Base-by-base conservation (phyloP, 1,284 basidiomycete species). In the Moesziomyces sp. region DNA sequence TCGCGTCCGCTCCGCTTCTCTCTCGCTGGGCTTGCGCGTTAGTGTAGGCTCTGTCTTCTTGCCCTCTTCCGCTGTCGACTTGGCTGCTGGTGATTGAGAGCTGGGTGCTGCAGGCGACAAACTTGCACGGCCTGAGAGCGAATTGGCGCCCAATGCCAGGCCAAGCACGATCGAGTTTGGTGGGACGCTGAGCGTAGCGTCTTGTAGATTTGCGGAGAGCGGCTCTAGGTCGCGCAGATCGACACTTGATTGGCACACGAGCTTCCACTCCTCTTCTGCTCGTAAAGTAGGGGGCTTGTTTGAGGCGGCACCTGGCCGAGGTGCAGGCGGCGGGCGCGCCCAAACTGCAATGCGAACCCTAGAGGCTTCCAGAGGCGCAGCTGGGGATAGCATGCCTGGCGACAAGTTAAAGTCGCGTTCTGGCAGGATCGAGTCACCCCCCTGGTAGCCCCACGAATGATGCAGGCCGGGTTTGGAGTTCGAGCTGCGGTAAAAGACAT, bases 121-220 rank as follows among this genome's bases (percentile, higher is more conserved):
- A 18, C 52, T 65, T 2, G 53, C 54, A 8, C 63, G 58, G 0
- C 62, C 69, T 4, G 62, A 72, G 11, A 72, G 63, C 18, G 62
- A 72, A 34, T 72, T 72, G 43, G 69, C 62, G 7, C 71, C 65
- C 1, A 55, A 55, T 5, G 60, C 60, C 1, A 74, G 66, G 18
- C 71, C 71, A 19, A 74, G 58, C 34, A 74, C 14, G 23, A 74
- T 52, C 10, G 66, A 60, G 28, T 74, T 74, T 47, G 65, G 71
- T 3, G 66, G 46, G 23, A 60, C 52, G 9, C 55, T 24, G 8
- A 58, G 38, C 13, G 26, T 52, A 5, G 57, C 52, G 14, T 66
- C 61, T 24, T 60, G 52, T n/a, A 58, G 43, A 34, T 66, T 60
- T 11, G 61, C 66, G 1, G 66, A 46, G 23, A 74, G 16, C 1